Evolutionary conservation across 2,329 filamentous ascomycete genomes (phyloP), one percentile per base, ranked within the genome.

Genomic region (Coniochaeta pulveracea): DNA sequence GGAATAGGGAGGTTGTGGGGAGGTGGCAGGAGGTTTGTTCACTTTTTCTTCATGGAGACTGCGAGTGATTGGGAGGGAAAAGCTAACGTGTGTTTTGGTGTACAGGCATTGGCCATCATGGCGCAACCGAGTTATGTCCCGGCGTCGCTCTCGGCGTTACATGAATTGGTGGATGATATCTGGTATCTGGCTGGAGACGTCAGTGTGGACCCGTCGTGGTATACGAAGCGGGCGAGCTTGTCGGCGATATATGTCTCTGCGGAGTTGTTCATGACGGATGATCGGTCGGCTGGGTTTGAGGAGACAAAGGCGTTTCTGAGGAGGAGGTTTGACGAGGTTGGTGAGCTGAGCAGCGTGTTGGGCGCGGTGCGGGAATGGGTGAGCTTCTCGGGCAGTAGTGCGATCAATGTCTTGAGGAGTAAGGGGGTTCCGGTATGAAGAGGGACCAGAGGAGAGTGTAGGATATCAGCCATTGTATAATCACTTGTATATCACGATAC

Each of bases 231-330:
- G 31, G 69, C 62, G 4, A 65, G 64, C 14, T 55, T 76, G 8
- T 69, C 70, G 21, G 57, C 67, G 44, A 63, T 72, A 26, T 76
- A 76, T 46, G 85, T 85, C 33, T 75, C 78, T 21, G 72, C 80
- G 36, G 91, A 98, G 58, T 64, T 95, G 5, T 93, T 88, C 59
- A 95, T 96, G 86, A 95, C 86, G 15, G 86, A 81, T 38, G 91
- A 96, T 56, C 67, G 64, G 39, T 86, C 80, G 4, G 60, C 69
- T 0, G 74, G 72, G n/a, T 91, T 83, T 47, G 54, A 50, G 8
- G 83, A 88, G 41, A 96, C 91, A 4, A 77, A 78, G 43, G 67
- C 73, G 8, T 98, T 96, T 52, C 61, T 96, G 34, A 71, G 79
- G 35, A 69, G 85, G 26, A 70, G 89, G 40, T 58, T 93, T 36